These are phyloP conservation scores for Xerophyta viscosa DNA, from an alignment of 106 monocot genomes.

Conservation along the genomic window DNA sequence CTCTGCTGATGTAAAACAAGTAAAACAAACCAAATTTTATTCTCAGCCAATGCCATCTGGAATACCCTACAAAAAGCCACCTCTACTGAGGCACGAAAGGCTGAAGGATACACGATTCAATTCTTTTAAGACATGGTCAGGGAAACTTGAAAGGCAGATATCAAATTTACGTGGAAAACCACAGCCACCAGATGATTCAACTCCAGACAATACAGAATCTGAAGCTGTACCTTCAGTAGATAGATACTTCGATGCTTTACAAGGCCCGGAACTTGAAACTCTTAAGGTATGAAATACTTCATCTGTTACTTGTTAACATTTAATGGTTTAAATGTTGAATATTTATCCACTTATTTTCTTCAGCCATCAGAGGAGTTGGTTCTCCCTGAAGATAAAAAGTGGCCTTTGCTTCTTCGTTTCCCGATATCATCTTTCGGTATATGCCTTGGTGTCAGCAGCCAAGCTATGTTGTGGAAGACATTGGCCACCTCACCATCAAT, in stretches of 20 bases:
- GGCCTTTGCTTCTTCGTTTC: slow-evolving; percentile 65
- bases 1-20: background rate
- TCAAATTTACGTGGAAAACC: slow-evolving; percentile 32
- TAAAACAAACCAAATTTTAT: slow-evolving; percentile 9
- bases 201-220: slow-evolving; percentile 6
- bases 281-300: slow-evolving; percentile 35
- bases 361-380: slow-evolving; percentile 34
- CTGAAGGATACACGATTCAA: slow-evolving; percentile 32
- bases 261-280: slow-evolving; percentile 64
- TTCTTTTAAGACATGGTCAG: slow-evolving; percentile 46
- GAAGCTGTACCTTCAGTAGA: slow-evolving; percentile 31
- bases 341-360: background rate
- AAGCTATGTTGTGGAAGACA: slow-evolving; percentile 52
- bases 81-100: background rate
- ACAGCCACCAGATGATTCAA: slow-evolving; percentile 7
- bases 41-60: slow-evolving; percentile 19
- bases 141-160: slow-evolving; percentile 28
- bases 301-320: too few relatives aligned
- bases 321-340: too few relatives aligned
- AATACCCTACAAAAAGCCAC: background rate
- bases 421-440: slow-evolving; percentile 45
- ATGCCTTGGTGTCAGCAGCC: slow-evolving; percentile 45
- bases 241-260: slow-evolving; percentile 56
- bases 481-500: slow-evolving; percentile 30
- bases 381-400: slow-evolving; percentile 52